Evolutionary conservation across 2,329 filamentous ascomycete genomes (phyloP).

Genomic region (Ambrosiella cleistominuta): DNA sequence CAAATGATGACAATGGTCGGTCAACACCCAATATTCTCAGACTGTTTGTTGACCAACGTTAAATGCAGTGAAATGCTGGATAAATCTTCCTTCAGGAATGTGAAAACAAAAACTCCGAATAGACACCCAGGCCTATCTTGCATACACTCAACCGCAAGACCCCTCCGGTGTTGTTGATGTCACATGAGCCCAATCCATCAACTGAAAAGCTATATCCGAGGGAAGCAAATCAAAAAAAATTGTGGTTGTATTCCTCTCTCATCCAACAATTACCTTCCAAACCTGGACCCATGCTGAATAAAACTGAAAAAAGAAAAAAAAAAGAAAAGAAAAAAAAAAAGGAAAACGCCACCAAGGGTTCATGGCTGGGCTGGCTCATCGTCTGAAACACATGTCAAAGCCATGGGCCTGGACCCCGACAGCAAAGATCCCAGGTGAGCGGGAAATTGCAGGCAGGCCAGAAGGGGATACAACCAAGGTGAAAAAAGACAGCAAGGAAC

Average conservation of each 20-base stretch:
- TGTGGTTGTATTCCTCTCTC: background rate
- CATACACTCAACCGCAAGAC: no score
- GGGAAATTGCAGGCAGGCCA: background rate
- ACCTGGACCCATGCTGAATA: background rate
- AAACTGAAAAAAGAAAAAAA: background rate
- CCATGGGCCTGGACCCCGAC: background rate
- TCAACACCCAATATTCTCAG: no score
- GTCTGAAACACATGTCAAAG: slow-evolving; percentile 2
- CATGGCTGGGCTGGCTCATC: background rate
- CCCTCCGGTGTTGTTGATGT: no score
- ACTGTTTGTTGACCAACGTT: no score
- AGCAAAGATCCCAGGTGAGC: background rate
- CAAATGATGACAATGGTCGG: no score
- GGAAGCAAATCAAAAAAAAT: no score
- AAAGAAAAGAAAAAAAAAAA: background rate
- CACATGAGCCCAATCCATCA: no score
- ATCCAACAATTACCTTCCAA: background rate
- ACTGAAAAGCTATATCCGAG: no score
- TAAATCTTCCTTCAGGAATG: no score
- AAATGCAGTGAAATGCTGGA: no score
- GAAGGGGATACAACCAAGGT: background rate
- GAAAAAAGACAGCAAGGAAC: background rate
- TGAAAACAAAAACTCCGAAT: no score
- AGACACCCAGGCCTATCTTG: no score
- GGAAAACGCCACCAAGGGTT: background rate